Evolutionary conservation across 2,329 filamentous ascomycete genomes (phyloP).

Genomic region (Mariannaea sp.): DNA sequence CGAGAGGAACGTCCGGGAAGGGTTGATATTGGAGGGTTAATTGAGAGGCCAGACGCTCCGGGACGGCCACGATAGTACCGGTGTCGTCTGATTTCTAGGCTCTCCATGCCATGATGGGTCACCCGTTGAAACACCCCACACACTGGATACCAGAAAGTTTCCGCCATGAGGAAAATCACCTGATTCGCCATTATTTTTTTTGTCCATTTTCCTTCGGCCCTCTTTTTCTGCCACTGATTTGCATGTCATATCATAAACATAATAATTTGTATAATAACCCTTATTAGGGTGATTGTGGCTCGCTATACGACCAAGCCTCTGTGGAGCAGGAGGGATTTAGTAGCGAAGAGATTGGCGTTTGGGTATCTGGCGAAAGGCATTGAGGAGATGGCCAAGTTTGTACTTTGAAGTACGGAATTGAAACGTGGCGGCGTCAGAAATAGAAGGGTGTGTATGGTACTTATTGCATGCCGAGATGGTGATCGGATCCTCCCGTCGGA

Average conservation of each 20-base stretch:
- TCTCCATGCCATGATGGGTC: constrained; percentile 32
- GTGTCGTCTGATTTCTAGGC: constrained; percentile 15
- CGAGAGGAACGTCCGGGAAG: constrained; percentile 58
- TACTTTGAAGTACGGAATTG: constrained; percentile 15
- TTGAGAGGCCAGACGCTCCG: constrained; percentile 59
- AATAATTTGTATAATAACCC: constrained; percentile 17
- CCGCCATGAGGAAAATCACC: not conserved
- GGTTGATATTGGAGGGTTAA: constrained; percentile 65
- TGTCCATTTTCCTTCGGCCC: not conserved
- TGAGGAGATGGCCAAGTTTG: constrained; percentile 7
- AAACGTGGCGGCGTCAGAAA: constrained; percentile 11
- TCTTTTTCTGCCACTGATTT: not conserved
- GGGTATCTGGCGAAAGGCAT: constrained; percentile 25
- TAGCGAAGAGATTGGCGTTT: constrained; percentile 15
- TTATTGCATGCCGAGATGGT: not conserved
- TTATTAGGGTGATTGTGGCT: not conserved
- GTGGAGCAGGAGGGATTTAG: not conserved
- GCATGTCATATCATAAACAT: constrained; percentile 4
- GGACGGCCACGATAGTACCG: constrained; percentile 35
- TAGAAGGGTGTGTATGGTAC: constrained; percentile 16
- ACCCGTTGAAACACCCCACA: not conserved
- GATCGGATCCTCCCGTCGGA: constrained; percentile 13
- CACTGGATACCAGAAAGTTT: not conserved
- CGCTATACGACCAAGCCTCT: constrained; percentile 3
- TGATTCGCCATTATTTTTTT: constrained; percentile 4